These are phyloP conservation scores for Ananas comosus DNA, from an alignment of 176 grass and related monocot genomes.

Conservation along the genomic window DNA sequence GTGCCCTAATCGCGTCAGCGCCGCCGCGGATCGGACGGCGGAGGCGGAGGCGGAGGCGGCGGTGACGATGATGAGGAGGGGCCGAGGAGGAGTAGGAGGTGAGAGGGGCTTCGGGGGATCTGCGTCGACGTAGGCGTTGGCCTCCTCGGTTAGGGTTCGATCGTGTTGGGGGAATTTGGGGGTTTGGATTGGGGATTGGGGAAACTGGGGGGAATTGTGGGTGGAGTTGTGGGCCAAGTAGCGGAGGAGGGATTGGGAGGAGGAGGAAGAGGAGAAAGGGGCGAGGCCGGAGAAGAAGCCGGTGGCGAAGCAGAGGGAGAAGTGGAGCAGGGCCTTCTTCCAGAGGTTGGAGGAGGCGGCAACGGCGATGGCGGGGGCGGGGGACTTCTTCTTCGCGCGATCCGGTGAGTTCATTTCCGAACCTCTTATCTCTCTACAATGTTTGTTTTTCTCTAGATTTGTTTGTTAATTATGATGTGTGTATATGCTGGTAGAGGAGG, in stretches of 20 bases:
- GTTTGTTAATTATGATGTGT: too few relatives aligned
- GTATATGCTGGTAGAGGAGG: background rate
- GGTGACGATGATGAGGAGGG: constrained; percentile 49
- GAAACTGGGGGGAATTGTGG: background rate
- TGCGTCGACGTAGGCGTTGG: background rate
- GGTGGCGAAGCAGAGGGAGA: constrained; percentile 42
- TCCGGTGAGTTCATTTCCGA: background rate
- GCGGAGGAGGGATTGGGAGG: background rate
- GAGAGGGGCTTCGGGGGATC: background rate
- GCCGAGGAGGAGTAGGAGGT: constrained; percentile 17
- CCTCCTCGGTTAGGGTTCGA: too few relatives aligned
- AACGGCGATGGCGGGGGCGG: too few relatives aligned
- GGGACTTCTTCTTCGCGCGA: constrained; percentile 23
- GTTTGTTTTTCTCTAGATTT: background rate
- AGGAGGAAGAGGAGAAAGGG: constrained; percentile 19
- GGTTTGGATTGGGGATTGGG: background rate
- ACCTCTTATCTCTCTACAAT: background rate
- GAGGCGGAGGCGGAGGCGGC: constrained; percentile 10
- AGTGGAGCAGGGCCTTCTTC: constrained; percentile 25
- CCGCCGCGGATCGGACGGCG: constrained; percentile 2
- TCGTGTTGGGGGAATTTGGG: too few relatives aligned
- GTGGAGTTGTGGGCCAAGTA: constrained; percentile 2
- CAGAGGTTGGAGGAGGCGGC: constrained; percentile 3
- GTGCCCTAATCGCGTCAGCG: constrained; percentile 35
- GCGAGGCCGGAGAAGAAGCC: constrained; percentile 27